These are phyloP conservation scores for Cerrena zonata DNA, from an alignment of 1,284 basidiomycete species.

Conservation along the genomic window DNA sequence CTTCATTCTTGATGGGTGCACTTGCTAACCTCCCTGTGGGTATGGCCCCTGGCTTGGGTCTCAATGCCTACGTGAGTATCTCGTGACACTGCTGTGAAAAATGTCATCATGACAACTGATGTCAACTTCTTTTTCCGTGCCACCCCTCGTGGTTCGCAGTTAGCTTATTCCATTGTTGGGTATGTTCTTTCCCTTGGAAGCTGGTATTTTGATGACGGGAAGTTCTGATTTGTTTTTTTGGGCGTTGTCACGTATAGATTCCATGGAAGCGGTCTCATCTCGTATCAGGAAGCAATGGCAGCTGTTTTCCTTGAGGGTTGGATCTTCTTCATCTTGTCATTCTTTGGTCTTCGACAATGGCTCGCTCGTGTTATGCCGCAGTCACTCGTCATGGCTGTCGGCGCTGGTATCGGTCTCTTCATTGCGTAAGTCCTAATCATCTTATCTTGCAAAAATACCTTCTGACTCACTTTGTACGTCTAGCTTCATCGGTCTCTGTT, in stretches of 20 bases:
- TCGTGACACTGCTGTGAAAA: not conserved
- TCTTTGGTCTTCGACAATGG: conserved; percentile 87
- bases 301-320: conserved; percentile 87
- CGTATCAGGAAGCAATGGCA: conserved; percentile 78
- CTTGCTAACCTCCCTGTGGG: conserved; percentile 83
- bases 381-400: conserved; percentile 78
- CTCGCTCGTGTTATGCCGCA: conserved; percentile 83
- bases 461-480: no score
- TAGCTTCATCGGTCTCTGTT: conserved; percentile 65
- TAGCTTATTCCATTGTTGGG: conserved; percentile 84
- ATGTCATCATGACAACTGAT: not conserved
- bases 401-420: conserved; percentile 83
- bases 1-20: conserved; percentile 78
- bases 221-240: conserved; percentile 1
- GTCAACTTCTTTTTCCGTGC: not conserved
- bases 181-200: conserved; percentile 2
- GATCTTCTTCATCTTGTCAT: conserved; percentile 78
- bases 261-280: conserved; percentile 71
- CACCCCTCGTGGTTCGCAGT: conserved; percentile 38
- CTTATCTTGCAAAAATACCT: conserved; percentile 29
- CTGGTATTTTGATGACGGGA: not conserved
- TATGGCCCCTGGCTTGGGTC: conserved; percentile 72
- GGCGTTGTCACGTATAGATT: no score
- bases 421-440: no score
- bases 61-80: conserved; percentile 78